phyloP scores from a whole-genome alignment of 768 basidiomycete species.

The Mycena galericulata region DNA sequence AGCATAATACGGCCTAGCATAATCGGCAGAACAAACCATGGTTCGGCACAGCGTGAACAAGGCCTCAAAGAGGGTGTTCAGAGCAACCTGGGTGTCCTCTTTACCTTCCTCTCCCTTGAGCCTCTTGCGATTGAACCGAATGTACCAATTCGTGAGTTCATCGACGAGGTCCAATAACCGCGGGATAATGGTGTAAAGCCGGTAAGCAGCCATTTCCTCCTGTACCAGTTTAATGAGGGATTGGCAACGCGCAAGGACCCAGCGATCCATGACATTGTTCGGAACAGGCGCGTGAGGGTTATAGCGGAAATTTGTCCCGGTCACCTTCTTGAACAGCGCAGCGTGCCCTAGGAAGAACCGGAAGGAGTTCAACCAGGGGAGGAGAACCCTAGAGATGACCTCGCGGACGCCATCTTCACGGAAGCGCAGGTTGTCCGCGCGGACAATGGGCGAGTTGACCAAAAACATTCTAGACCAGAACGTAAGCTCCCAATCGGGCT shows the following conservation, averaged over 20 bases:
- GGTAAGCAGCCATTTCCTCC: constrained; percentile 96
- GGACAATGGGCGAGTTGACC: constrained; percentile 98
- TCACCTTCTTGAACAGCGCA: constrained; percentile 85
- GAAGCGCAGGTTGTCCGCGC: constrained; percentile 98
- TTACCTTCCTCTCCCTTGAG: constrained; percentile 95
- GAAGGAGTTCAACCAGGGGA: constrained; percentile 99
- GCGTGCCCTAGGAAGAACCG: constrained; percentile 99
- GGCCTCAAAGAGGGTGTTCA: constrained; percentile 97
- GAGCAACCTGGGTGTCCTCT: constrained; percentile 87
- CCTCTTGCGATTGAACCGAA: constrained; percentile 96
- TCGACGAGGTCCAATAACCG: constrained; percentile 91
- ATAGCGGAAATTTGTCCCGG: constrained; percentile 84
- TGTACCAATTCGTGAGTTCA: constrained; percentile 99
- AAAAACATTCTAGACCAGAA: constrained; percentile 84
- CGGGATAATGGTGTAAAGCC: constrained; percentile 98
- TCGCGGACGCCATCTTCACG: constrained; percentile 98
- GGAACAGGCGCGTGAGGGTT: constrained; percentile 87
- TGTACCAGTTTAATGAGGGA: constrained; percentile 92
- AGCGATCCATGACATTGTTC: constrained; percentile 97
- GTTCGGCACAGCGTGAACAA: constrained; percentile 94
- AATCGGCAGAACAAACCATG: constrained; percentile 69
- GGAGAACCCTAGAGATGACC: constrained; percentile 94
- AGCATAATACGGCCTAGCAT: constrained; percentile 9
- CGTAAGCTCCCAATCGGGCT: not conserved
- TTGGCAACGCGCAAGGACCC: constrained; percentile 99